Evolutionary conservation across 2,329 filamentous ascomycete genomes (phyloP).

Genomic region (Pseudocercospora ulei): DNA sequence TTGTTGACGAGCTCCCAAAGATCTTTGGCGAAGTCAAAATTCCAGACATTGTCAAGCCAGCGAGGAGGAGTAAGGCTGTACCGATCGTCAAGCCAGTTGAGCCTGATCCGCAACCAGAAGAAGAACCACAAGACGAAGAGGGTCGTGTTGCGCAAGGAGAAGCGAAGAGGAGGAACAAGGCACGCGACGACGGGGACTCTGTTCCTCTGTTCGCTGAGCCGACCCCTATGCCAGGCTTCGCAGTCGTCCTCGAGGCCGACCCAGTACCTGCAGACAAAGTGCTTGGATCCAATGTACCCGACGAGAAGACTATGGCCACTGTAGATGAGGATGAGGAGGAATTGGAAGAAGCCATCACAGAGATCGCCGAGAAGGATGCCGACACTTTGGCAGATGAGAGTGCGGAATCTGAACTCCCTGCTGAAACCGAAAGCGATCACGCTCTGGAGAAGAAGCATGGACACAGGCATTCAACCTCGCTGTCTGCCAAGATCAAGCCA

Average conservation of each 20-base stretch:
- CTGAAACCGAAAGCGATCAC: slow-evolving; percentile 7
- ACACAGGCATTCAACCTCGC: slow-evolving; percentile 38
- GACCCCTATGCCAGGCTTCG: slow-evolving; percentile 28
- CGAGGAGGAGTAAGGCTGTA: slow-evolving; percentile 70
- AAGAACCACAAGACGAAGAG: slow-evolving; percentile 48
- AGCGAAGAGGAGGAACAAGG: slow-evolving; percentile 61
- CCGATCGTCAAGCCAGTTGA: slow-evolving; percentile 55
- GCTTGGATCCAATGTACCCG: slow-evolving; percentile 22
- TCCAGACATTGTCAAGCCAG: slow-evolving; percentile 54
- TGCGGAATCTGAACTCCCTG: slow-evolving; percentile 6
- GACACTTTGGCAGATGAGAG: slow-evolving; percentile 5
- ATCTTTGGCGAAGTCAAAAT: slow-evolving; percentile 47
- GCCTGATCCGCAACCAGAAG: slow-evolving; percentile 23
- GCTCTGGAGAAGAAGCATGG: slow-evolving; percentile 13
- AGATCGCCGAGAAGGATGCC: slow-evolving; percentile 18
- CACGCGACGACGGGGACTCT: slow-evolving; percentile 58
- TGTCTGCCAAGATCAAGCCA: slow-evolving; percentile 61
- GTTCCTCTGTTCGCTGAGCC: slow-evolving; percentile 62
- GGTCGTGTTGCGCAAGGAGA: slow-evolving; percentile 55
- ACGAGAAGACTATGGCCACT: slow-evolving; percentile 15
- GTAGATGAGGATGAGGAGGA: slow-evolving; percentile 14
- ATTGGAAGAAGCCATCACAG: slow-evolving; percentile 14
- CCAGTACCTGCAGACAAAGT: slow-evolving; percentile 22
- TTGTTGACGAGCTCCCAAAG: slow-evolving; percentile 27
- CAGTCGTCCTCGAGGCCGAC: slow-evolving; percentile 14